phyloP scores from a whole-genome alignment of 1,284 basidiomycete species.

The Schizophyllum amplum region DNA sequence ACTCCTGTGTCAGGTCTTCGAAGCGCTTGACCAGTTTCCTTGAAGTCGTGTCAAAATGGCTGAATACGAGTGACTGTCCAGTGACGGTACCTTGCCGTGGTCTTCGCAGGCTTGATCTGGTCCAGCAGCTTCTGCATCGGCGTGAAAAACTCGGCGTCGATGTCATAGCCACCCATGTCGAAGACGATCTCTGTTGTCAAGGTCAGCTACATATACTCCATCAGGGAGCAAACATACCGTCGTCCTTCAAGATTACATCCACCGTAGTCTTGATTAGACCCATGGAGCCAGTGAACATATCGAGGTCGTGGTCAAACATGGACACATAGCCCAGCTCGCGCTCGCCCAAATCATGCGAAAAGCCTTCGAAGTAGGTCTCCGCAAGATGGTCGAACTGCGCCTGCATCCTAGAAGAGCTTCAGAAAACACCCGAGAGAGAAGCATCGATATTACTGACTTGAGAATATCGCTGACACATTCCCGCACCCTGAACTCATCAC shows the following conservation, averaged over 20 bases:
- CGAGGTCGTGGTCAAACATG: constrained; percentile 82
- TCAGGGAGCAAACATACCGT: constrained; percentile 36
- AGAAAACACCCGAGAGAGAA: too few relatives aligned
- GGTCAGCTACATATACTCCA: background rate
- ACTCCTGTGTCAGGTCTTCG: constrained; percentile 70
- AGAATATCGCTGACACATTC: constrained; percentile 86
- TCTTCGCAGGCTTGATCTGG: constrained; percentile 74
- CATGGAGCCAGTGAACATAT: constrained; percentile 86
- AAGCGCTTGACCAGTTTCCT: constrained; percentile 84
- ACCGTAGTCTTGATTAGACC: constrained; percentile 83
- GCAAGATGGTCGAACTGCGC: constrained; percentile 88
- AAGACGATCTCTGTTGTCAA: constrained; percentile 51
- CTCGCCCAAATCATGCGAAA: constrained; percentile 82
- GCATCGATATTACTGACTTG: constrained; percentile 56
- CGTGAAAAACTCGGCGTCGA: constrained; percentile 66
- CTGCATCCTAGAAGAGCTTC: constrained; percentile 64
- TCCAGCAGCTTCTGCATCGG: constrained; percentile 79
- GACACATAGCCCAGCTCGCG: constrained; percentile 78
- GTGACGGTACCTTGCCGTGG: constrained; percentile 75
- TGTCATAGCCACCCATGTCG: constrained; percentile 66
- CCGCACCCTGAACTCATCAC: constrained; percentile 87
- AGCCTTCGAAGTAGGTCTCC: constrained; percentile 75
- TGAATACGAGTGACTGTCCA: too few relatives aligned
- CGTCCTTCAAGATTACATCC: constrained; percentile 63
- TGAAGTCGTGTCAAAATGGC: constrained; percentile 1